These are phyloP conservation scores for Melanogaster broomeanus DNA, from an alignment of 768 basidiomycete species.

Conservation along the genomic window DNA sequence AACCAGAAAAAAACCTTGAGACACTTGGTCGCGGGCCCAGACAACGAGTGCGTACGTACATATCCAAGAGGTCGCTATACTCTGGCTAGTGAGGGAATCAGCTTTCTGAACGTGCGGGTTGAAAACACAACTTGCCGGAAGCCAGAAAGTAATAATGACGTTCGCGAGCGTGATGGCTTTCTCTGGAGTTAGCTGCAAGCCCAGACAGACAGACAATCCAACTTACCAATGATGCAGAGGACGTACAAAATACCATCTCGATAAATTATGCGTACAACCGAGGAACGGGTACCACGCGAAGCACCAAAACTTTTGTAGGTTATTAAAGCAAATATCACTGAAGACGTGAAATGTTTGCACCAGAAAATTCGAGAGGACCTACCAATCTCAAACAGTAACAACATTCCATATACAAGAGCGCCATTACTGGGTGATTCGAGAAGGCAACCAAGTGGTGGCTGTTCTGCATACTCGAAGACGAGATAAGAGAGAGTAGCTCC, in stretches of 20 bases:
- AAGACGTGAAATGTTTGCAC: background rate
- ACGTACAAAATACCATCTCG: constrained; percentile 20
- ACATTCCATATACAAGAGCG: background rate
- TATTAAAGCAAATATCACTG: constrained; percentile 11
- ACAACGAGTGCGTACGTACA: background rate
- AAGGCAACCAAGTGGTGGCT: background rate
- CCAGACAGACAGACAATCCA: too few species aligned
- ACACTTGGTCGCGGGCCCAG: background rate
- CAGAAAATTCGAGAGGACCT: background rate
- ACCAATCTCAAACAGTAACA: constrained; percentile 4
- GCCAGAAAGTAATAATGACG: constrained; percentile 1
- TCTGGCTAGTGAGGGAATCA: background rate
- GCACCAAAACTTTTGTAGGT: constrained; percentile 2
- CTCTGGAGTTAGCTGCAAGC: background rate
- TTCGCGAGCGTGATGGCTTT: constrained; percentile 18
- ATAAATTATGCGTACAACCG: constrained; percentile 11
- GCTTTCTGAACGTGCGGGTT: background rate
- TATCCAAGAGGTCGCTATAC: constrained; percentile 1
- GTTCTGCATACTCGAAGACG: background rate
- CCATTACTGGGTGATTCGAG: background rate
- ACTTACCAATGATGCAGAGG: constrained; percentile 17
- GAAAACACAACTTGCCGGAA: constrained; percentile 6
- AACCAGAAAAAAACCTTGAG: background rate
- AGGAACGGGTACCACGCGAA: background rate
- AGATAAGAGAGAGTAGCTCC: background rate